Conservation (phyloP, 2,329 filamentous ascomycete genomes). For the Neodidymelliopsis sp. region DNA sequence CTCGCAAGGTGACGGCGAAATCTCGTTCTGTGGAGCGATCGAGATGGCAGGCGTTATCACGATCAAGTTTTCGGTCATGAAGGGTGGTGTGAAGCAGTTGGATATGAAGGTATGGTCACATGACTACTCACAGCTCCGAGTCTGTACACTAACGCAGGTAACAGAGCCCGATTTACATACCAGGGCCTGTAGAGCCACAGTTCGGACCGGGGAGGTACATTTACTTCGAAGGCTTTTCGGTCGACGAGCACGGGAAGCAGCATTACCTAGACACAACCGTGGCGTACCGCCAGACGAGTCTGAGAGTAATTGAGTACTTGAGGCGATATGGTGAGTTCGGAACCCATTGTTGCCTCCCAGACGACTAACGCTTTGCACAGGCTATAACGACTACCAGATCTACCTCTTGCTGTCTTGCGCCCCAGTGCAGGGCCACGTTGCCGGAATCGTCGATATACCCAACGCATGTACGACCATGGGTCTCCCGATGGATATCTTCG, state of each 20-base stretch:
- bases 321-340: constrained; percentile 67
- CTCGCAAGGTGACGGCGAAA: constrained; percentile 87
- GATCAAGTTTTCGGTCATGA: constrained; percentile 88
- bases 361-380: constrained; percentile 26
- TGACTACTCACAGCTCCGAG: too few relatives aligned
- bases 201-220: constrained; percentile 83
- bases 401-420: constrained; percentile 87
- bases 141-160: too few relatives aligned
- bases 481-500: constrained; percentile 91
- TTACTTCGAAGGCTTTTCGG: constrained; percentile 89
- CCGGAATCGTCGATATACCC: constrained; percentile 86
- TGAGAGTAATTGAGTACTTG: constrained; percentile 82
- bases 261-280: constrained; percentile 87
- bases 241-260: constrained; percentile 88
- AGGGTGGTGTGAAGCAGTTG: constrained; percentile 76
- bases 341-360: not conserved
- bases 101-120: too few relatives aligned
- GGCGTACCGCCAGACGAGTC: constrained; percentile 82
- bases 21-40: constrained; percentile 78
- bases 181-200: constrained; percentile 86
- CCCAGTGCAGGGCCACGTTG: constrained; percentile 86
- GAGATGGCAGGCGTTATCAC: constrained; percentile 95
- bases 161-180: constrained; percentile 83
- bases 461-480: constrained; percentile 91
- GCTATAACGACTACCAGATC: constrained; percentile 76